Conservation (phyloP, 169 alveolate species). For the Condylostoma magnum region DNA sequence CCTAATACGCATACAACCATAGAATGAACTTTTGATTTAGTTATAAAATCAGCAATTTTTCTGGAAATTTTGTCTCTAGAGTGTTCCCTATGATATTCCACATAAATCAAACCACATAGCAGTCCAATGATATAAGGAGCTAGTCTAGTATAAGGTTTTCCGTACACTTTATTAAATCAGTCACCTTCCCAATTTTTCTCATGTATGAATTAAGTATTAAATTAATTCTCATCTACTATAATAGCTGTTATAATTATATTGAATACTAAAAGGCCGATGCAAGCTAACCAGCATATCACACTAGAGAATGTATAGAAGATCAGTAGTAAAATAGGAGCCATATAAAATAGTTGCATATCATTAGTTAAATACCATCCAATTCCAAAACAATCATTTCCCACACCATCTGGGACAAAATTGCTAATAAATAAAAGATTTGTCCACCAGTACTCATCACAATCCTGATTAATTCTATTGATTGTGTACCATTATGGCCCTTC, state of each 20-base stretch:
- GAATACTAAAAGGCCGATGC: not conserved
- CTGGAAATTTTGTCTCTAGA: not conserved
- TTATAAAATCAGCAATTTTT: not conserved
- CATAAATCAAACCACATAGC: constrained; percentile 1
- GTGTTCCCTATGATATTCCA: constrained; percentile 12
- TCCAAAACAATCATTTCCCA: constrained; percentile 35
- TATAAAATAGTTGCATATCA: constrained; percentile 46
- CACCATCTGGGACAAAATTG: constrained; percentile 46
- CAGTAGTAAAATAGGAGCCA: constrained; percentile 23
- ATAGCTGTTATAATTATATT: not conserved
- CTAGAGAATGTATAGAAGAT: constrained; percentile 22
- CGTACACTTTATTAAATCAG: not conserved
- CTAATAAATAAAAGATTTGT: constrained; percentile 39
- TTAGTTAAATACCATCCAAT: constrained; percentile 49
- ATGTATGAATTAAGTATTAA: not conserved
- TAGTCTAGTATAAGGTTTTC: constrained; percentile 9
- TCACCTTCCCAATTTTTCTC: not conserved
- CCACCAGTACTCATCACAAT: constrained; percentile 68
- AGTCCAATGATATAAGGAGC: constrained; percentile 18
- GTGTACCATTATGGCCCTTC: constrained; percentile 10
- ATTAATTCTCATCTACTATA: not conserved
- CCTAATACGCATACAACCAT: not conserved
- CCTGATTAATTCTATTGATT: not conserved
- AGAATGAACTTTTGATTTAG: not conserved
- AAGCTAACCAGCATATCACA: not conserved